phyloP scores from a whole-genome alignment of 805 yeast species.

The Metschnikowia orientalis region DNA sequence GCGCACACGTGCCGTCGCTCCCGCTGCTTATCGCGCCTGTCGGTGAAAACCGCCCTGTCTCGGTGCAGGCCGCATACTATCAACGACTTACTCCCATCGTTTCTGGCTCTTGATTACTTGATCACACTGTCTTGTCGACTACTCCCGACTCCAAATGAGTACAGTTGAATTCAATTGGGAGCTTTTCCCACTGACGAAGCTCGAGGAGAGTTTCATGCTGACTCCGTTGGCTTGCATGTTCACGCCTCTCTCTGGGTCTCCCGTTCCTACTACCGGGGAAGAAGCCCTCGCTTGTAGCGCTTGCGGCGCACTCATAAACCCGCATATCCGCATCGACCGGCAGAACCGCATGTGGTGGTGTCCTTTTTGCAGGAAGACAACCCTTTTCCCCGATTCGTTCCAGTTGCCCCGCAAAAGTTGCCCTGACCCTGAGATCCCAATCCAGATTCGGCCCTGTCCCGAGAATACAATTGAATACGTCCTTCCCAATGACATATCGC shows the following conservation, averaged over 20 bases:
- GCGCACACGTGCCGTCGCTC: neutral
- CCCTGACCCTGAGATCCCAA: slow-evolving; percentile 25
- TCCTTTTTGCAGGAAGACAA: slow-evolving; percentile 29
- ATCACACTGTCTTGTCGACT: too few species aligned
- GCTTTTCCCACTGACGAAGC: slow-evolving; percentile 36
- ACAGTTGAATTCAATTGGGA: slow-evolving; percentile 71
- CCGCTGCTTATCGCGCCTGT: slow-evolving; percentile 2
- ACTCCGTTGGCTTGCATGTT: slow-evolving; percentile 37
- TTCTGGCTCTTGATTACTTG: too few species aligned
- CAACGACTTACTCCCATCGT: too few species aligned
- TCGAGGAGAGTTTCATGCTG: slow-evolving; percentile 30
- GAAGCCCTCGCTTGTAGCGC: slow-evolving; percentile 23
- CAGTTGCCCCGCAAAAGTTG: slow-evolving; percentile 11
- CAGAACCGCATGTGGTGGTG: slow-evolving; percentile 36
- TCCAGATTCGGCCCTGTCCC: slow-evolving; percentile 22
- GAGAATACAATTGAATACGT: slow-evolving; percentile 29
- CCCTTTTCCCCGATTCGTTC: slow-evolving; percentile 20
- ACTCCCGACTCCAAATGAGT: slow-evolving; percentile 12
- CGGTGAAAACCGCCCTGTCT: slow-evolving; percentile 4
- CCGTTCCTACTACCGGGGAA: slow-evolving; percentile 6
- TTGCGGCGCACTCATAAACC: slow-evolving; percentile 29
- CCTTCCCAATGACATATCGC: slow-evolving; percentile 26
- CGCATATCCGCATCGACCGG: slow-evolving; percentile 27
- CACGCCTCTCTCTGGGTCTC: slow-evolving; percentile 21
- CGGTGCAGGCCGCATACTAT: too few species aligned